Conservation (phyloP, 306 rosid genomes). For the Erythrophleum fordii region DNA sequence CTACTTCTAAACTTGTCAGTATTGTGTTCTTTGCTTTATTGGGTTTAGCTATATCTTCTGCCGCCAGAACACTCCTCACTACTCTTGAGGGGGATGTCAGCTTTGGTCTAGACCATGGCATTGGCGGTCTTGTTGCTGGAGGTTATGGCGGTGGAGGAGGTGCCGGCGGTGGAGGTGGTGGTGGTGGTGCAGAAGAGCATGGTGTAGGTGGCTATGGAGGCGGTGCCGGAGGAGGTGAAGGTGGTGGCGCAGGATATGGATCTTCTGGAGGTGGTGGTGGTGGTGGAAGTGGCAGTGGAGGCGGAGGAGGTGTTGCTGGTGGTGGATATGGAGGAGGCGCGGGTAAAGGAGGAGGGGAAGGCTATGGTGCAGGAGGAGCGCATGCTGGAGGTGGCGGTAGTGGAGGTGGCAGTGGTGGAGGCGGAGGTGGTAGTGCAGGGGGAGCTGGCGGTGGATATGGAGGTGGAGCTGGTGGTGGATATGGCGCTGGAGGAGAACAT, state of each 20-base stretch:
- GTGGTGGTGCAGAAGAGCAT: conserved; percentile 40
- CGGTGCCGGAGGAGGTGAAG: conserved; percentile 29
- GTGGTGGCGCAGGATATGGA: conserved; percentile 23
- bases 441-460: conserved; percentile 48
- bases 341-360: conserved; percentile 40
- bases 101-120: conserved; percentile 25
- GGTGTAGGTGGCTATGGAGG: not conserved
- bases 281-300: conserved; percentile 41
- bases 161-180: conserved; percentile 48
- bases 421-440: too few relatives aligned
- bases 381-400: conserved; percentile 44
- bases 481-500: conserved; percentile 38
- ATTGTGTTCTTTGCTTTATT: conserved; percentile 42
- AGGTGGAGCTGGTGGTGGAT: conserved; percentile 41
- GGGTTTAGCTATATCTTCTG: conserved; percentile 50
- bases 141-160: conserved; percentile 32
- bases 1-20: conserved; percentile 33
- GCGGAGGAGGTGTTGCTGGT: conserved; percentile 41
- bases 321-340: conserved; percentile 32
- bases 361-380: conserved; percentile 46
- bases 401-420: conserved; percentile 40
- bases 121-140: conserved; percentile 28
- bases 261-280: conserved; percentile 19
- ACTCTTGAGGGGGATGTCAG: conserved; percentile 23
- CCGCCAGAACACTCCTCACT: conserved; percentile 56